These are phyloP conservation scores for Rhizoclosmatium globosum DNA, from an alignment of 192 early-diverging fungal genomes.

Conservation along the genomic window DNA sequence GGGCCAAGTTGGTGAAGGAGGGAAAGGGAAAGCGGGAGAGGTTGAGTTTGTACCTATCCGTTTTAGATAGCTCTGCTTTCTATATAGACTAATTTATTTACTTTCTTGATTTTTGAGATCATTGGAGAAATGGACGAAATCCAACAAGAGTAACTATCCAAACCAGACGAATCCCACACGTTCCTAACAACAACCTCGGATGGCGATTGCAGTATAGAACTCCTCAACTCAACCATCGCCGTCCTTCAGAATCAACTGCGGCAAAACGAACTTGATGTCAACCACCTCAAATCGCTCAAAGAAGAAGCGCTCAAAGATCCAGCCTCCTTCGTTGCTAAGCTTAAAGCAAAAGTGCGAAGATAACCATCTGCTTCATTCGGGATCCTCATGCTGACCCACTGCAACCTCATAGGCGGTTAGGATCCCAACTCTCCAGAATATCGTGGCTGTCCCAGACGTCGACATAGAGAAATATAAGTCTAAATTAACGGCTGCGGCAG, in stretches of 20 bases:
- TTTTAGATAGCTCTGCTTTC: no score
- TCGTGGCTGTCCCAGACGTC: conserved; percentile 8
- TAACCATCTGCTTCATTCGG: neutral
- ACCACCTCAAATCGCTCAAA: neutral
- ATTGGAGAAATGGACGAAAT: no score
- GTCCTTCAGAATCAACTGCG: neutral
- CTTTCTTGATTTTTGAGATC: no score
- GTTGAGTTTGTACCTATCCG: neutral
- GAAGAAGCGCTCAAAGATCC: conserved; percentile 2
- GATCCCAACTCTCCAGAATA: neutral
- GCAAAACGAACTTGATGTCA: conserved; percentile 16
- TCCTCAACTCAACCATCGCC: neutral
- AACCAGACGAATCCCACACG: no score
- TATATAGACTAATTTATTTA: no score
- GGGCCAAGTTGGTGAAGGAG: neutral
- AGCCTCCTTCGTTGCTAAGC: neutral
- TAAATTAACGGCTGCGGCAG: neutral
- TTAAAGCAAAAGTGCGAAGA: neutral
- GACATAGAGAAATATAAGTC: neutral
- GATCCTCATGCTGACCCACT: neutral
- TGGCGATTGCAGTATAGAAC: neutral
- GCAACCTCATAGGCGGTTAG: neutral
- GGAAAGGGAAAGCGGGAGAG: neutral
- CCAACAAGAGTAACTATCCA: no score
- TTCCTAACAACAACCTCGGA: no score